These are phyloP conservation scores for Xanthoparmelia taractica DNA, from an alignment of 495 filamentous ascomycete species.

Conservation along the genomic window DNA sequence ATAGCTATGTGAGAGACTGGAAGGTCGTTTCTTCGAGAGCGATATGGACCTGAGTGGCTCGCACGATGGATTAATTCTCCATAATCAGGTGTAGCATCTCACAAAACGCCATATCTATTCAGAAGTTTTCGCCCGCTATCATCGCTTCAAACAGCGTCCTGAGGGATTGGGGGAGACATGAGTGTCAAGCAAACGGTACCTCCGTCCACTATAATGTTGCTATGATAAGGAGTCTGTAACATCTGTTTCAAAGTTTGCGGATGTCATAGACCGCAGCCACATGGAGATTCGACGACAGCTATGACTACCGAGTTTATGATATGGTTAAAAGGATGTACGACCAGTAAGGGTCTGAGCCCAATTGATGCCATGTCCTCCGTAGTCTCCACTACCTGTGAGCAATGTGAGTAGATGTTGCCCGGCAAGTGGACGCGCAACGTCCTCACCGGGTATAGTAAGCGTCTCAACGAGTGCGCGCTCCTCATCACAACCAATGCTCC, in stretches of 20 bases:
- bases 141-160: neutral
- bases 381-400: conserved; percentile 26
- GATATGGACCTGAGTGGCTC: neutral
- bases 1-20: neutral
- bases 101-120: neutral
- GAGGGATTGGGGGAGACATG: neutral
- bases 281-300: conserved; percentile 12
- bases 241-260: neutral
- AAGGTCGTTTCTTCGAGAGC: neutral
- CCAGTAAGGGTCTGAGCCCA: conserved; percentile 30
- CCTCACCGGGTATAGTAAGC: conserved; percentile 39
- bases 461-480: conserved; percentile 37
- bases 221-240: neutral
- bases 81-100: neutral
- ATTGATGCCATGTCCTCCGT: conserved; percentile 14
- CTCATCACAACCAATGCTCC: conserved; percentile 37
- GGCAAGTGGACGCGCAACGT: neutral
- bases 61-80: neutral
- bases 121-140: neutral
- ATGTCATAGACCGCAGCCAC: neutral
- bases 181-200: no score
- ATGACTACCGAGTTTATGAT: conserved; percentile 41
- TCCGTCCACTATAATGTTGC: no score
- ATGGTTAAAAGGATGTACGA: conserved; percentile 37
- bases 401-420: conserved; percentile 1